Evolutionary conservation across 108 stramenopile species (phyloP), one percentile per base, ranked within the genome.

Genomic region (Cyclotella atomus): DNA sequence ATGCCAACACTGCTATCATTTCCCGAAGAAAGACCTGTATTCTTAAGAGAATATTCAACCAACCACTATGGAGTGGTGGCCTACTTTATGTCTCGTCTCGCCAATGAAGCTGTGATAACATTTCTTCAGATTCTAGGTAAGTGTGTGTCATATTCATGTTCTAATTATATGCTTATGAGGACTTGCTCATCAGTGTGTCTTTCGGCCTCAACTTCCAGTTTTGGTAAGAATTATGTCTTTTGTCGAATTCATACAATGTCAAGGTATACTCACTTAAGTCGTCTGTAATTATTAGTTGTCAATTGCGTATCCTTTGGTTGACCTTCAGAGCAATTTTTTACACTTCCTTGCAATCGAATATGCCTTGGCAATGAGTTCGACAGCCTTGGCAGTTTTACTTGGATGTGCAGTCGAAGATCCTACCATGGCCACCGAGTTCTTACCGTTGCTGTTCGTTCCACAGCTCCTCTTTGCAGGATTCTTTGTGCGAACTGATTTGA

Each of bases 391-490:
- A 7, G 84, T 88, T 19, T 54, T 92, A 16, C 56, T 91, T 19
- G 93, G 91, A 8, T 90, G 83, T 57, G 59, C 80, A 10, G 86
- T 92, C 17, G 85, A 84, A 33, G 85, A 92, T 77, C 81, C 85
- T 7, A 87, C 85, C 47, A 74, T 89, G 63, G 92, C 81, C 6
- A 68, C 68, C 12, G 88, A 94, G 60, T 77, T 94, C 24, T 65
- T 91, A 4, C 92, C 95, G 3, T 34, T 91, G 7, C 61, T 94
- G 0, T 88, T 94, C 66, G 88, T 96, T 14, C 95, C 95, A 17
- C 95, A 96, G 67, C 81, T 96, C 62, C 88, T 96, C 10, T 94
- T 96, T 67, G 88, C 90, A 30, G 95, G 95, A 1, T 89, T 94
- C 70, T 91, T 91, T 56, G 85, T 91, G 0, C 61, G 73, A 12